These are phyloP conservation scores for Alternaria ethzedia DNA, from an alignment of 2,329 filamentous ascomycete genomes.

Conservation along the genomic window DNA sequence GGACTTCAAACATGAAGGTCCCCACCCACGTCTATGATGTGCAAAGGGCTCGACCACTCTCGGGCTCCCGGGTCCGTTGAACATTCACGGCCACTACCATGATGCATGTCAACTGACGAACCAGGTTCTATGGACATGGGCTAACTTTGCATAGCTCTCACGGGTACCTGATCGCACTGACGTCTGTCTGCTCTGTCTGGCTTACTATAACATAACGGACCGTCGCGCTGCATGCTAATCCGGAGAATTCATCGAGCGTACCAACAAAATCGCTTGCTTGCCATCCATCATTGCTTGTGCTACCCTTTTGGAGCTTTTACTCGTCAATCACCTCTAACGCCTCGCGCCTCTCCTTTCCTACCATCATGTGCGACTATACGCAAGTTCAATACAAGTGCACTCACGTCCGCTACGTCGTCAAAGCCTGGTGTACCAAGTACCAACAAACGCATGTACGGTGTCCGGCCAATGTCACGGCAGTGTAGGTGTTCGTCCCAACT, in stretches of 20 bases:
- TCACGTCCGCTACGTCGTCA: slow-evolving; percentile 62
- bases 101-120: slow-evolving; percentile 27
- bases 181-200: slow-evolving; percentile 18
- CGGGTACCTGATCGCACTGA: slow-evolving; percentile 34
- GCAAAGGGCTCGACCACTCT: slow-evolving; percentile 29
- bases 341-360: slow-evolving; percentile 6
- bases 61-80: slow-evolving; percentile 25
- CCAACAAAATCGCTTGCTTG: slow-evolving; percentile 9
- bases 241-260: slow-evolving; percentile 10
- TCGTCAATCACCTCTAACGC: slow-evolving; percentile 8
- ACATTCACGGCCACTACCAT: slow-evolving; percentile 23
- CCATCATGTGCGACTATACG: slow-evolving; percentile 65
- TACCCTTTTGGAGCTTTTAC: background rate
- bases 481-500: slow-evolving; percentile 41
- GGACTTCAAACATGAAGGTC: slow-evolving; percentile 30
- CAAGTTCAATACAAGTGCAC: slow-evolving; percentile 64
- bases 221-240: slow-evolving; percentile 26
- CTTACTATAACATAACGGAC: slow-evolving; percentile 24
- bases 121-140: slow-evolving; percentile 20
- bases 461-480: slow-evolving; percentile 61
- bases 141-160: slow-evolving; percentile 21
- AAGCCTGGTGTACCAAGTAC: slow-evolving; percentile 62
- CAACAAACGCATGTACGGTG: slow-evolving; percentile 63
- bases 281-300: slow-evolving; percentile 2
- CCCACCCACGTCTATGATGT: slow-evolving; percentile 24